Evolutionary conservation across 2,329 filamentous ascomycete species (phyloP).

Genomic region (Metarhizium sp.): DNA sequence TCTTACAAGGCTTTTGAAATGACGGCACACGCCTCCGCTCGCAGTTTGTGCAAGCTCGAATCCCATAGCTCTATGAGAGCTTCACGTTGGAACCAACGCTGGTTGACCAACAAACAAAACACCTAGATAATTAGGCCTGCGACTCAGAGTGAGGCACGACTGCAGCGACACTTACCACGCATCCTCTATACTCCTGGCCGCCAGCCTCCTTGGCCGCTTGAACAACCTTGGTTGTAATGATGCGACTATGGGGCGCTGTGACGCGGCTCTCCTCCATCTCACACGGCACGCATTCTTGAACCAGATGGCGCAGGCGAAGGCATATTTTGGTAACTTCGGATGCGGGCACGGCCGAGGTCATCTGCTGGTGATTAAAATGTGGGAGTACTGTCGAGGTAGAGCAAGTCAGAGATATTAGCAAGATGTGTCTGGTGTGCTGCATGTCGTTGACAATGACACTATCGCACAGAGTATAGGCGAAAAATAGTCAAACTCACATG

Average conservation of each 20-base stretch:
- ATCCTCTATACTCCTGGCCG: conserved; percentile 61
- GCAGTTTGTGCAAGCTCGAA: conserved; percentile 68
- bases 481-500: conserved; percentile 25
- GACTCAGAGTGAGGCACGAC: not conserved
- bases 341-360: conserved; percentile 61
- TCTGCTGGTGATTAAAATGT: conserved; percentile 44
- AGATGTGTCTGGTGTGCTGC: not conserved
- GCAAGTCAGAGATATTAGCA: not conserved
- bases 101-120: conserved; percentile 67
- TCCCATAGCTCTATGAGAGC: conserved; percentile 82
- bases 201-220: conserved; percentile 75
- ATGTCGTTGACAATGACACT: not conserved
- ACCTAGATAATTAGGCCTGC: conserved; percentile 28
- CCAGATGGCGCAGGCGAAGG: conserved; percentile 79
- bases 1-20: conserved; percentile 69
- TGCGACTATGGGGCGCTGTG: conserved; percentile 69
- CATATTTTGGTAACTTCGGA: conserved; percentile 82
- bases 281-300: conserved; percentile 83
- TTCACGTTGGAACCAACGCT: conserved; percentile 70
- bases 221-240: conserved; percentile 76
- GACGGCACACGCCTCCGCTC: conserved; percentile 78
- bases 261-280: conserved; percentile 72
- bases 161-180: conserved; percentile 44
- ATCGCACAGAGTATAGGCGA: not conserved
- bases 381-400: conserved; percentile 49